Percentiles rank a stretch among this genome's conserved stretches.
These are phyloP conservation scores for Cyclaneusma minus DNA, from an alignment of 2,329 filamentous ascomycete species.

Conservation along the genomic window DNA sequence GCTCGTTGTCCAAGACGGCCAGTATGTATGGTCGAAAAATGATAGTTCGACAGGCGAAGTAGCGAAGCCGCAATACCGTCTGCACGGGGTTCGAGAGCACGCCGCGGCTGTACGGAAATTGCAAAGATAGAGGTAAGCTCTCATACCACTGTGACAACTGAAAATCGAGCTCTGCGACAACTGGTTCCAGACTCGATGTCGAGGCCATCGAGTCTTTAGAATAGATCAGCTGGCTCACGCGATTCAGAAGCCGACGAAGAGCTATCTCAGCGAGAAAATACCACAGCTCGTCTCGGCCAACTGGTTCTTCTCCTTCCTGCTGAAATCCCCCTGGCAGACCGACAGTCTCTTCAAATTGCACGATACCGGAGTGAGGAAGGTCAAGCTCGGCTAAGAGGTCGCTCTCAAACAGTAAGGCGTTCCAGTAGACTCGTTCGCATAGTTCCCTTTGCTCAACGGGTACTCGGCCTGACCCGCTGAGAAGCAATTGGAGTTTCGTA, in stretches of 20 bases:
- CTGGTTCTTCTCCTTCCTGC: conserved; percentile 39
- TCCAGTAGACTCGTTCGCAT: conserved; percentile 72
- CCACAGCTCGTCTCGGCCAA: conserved; percentile 66
- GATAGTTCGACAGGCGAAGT: conserved; percentile 75
- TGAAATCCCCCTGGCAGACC: conserved; percentile 67
- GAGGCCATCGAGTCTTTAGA: conserved; percentile 57
- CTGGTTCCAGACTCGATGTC: conserved; percentile 57
- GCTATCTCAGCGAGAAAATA: conserved; percentile 78
- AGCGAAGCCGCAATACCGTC: conserved; percentile 62
- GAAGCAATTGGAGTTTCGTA: conserved; percentile 64
- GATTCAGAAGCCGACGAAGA: conserved; percentile 58
- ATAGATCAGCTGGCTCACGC: conserved; percentile 67
- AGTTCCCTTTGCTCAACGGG: conserved; percentile 57
- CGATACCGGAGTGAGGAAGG: conserved; percentile 68
- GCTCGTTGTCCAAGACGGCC: conserved; percentile 65
- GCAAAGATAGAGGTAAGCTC: conserved; percentile 55
- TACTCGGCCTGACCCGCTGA: conserved; percentile 58
- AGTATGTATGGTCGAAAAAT: conserved; percentile 76
- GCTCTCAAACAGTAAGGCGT: conserved; percentile 64
- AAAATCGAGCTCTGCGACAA: conserved; percentile 68
- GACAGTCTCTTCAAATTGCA: conserved; percentile 68
- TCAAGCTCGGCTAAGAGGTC: conserved; percentile 68
- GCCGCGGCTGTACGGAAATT: conserved; percentile 58
- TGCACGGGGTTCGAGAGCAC: conserved; percentile 60
- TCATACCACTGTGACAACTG: conserved; percentile 80